These are phyloP conservation scores for Aquilaria agallochum DNA, from an alignment of 441 rosid genomes.

Conservation along the genomic window DNA sequence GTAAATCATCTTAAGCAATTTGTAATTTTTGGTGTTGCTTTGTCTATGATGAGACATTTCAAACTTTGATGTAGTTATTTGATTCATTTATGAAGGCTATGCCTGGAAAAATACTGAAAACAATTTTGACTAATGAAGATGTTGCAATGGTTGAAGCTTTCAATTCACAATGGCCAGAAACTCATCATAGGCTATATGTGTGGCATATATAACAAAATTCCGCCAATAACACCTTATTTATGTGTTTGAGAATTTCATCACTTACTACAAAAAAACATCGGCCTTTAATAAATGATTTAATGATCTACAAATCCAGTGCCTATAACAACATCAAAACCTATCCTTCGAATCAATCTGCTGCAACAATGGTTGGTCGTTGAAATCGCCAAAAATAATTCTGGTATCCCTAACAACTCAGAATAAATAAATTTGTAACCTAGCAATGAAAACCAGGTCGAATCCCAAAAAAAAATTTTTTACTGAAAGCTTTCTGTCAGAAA, in stretches of 20 bases:
- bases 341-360: conserved; percentile 59
- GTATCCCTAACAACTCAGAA: too few relatives aligned
- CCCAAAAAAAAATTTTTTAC: too few relatives aligned
- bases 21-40: not conserved
- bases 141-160: too few relatives aligned
- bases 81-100: not conserved
- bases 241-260: not conserved
- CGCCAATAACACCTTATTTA: not conserved
- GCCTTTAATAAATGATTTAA: conserved; percentile 84
- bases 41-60: not conserved
- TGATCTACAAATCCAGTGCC: conserved; percentile 85
- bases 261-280: conserved; percentile 17
- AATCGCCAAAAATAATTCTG: too few relatives aligned
- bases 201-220: not conserved
- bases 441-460: too few relatives aligned
- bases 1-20: not conserved
- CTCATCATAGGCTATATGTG: not conserved
- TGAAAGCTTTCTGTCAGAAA: too few relatives aligned
- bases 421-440: too few relatives aligned
- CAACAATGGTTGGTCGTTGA: too few relatives aligned
- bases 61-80: not conserved
- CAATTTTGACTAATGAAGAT: too few relatives aligned
- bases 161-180: too few relatives aligned
- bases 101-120: not conserved
- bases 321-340: conserved; percentile 77